Base-by-base conservation (phyloP, 306 rosid genomes). In the Luffa aegyptiaca region DNA sequence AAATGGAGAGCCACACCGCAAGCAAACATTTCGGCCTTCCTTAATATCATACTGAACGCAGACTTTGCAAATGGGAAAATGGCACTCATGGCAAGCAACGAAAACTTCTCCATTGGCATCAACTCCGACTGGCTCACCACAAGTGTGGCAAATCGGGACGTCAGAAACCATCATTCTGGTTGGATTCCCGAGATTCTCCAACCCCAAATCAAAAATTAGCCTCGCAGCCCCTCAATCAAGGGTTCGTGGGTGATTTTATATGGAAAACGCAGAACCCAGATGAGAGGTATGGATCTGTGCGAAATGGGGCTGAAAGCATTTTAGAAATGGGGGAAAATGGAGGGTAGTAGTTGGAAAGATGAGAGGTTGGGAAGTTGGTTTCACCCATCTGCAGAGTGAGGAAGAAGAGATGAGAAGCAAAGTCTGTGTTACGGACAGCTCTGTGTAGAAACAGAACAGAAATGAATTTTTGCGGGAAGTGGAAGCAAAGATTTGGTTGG, bases 11-110 rank as follows among this genome's bases (percentile, higher is more conserved):
- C 88, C 89, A 78, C 99, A 95, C 58, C 91, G 90, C 87, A 90
- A 79, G 89, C 99, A 95, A 44, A 75, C 85, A 44, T 86, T 91
- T 10, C 93, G 92, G 5, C 96, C 99, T 85, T 91, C 99, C 57
- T 82, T 91, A 85, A 86, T 58, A 84, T 91, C 99, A 58, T 74
- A 84, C 72, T 88, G 86, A 74, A 93, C 83, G 48, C 99, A 95
- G 80, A 95, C 82, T 83, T 86, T 95, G 83, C 99, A 95, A 79
- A 95, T 83, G 14, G 96, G 96, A 80, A 87, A 91, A 77, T 83
- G 86, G 73, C 99, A 95, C 26, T 85, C 93, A 62, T 91, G 97
- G 80, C 99, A 95, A 48, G 92, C 97, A 84, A 93, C 91, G 77
- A 95, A 93, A 64, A 85, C 84, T 69, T 95, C 93, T 5, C 93